These are phyloP conservation scores for Blepharisma stoltei DNA, from an alignment of 73 alveolate genomes.

Conservation along the genomic window DNA sequence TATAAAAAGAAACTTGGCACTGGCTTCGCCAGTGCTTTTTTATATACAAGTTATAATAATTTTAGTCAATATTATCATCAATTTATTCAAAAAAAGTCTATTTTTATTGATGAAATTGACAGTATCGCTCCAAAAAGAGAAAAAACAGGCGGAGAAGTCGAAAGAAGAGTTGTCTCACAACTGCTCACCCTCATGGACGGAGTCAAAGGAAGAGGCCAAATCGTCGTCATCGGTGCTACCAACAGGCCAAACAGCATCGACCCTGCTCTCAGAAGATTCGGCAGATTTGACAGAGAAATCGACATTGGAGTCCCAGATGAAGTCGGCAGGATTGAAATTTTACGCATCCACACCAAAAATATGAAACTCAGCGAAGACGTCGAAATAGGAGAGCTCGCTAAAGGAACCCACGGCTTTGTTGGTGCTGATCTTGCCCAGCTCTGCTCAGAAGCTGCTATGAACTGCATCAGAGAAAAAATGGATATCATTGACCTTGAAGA, in stretches of 20 bases:
- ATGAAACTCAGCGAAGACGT: slow-evolving; percentile 10
- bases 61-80: no score
- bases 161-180: slow-evolving; percentile 89
- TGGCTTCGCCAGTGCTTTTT: no score
- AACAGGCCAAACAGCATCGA: slow-evolving; percentile 55
- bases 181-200: slow-evolving; percentile 64
- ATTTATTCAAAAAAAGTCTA: no score
- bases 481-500: slow-evolving; percentile 35
- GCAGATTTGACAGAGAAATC: slow-evolving; percentile 76
- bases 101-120: slow-evolving; percentile 90
- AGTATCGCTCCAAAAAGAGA: slow-evolving; percentile 97
- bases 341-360: slow-evolving; percentile 61
- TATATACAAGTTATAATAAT: no score
- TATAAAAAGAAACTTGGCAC: no score
- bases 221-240: slow-evolving; percentile 65
- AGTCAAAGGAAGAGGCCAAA: slow-evolving; percentile 66
- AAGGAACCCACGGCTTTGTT: slow-evolving; percentile 62
- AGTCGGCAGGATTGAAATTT: slow-evolving; percentile 67
- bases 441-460: slow-evolving; percentile 39
- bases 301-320: slow-evolving; percentile 81
- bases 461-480: slow-evolving; percentile 33
- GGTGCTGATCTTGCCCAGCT: slow-evolving; percentile 55
- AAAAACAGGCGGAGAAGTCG: slow-evolving; percentile 51
- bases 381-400: slow-evolving; percentile 39
- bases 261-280: slow-evolving; percentile 69